Evolutionary conservation across 176 grass and related monocot species (phyloP).

Genomic region (Zizania latifolia): DNA sequence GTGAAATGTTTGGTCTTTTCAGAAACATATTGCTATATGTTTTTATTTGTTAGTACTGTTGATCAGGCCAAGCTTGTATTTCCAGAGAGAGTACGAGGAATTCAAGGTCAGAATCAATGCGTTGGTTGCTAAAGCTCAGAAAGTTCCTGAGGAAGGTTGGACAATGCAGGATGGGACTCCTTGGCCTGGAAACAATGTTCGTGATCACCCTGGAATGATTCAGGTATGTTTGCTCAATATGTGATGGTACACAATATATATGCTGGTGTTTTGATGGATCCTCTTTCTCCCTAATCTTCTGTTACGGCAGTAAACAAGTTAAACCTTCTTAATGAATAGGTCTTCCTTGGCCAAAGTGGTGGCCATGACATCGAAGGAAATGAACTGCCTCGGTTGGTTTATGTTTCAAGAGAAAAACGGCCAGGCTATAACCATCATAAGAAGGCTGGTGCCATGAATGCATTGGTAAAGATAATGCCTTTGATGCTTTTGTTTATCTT

Average conservation of each 20-base stretch:
- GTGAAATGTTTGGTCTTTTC: neutral
- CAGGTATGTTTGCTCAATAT: neutral
- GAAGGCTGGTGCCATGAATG: neutral
- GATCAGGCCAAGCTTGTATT: neutral
- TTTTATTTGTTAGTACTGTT: neutral
- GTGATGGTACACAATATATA: neutral
- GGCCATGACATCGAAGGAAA: neutral
- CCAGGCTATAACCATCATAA: neutral
- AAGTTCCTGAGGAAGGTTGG: neutral
- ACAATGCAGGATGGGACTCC: neutral
- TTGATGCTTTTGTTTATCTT: neutral
- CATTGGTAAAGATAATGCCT: neutral
- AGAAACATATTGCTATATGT: neutral
- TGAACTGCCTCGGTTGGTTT: neutral
- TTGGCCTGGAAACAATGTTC: neutral
- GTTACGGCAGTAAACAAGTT: neutral
- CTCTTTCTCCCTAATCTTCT: neutral
- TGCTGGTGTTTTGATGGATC: neutral
- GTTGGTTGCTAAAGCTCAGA: neutral
- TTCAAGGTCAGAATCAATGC: neutral
- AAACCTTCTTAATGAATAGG: neutral
- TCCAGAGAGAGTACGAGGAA: neutral
- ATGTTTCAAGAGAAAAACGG: neutral
- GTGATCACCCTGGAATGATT: neutral
- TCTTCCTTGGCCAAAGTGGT: neutral